These are phyloP conservation scores for Cadophora malorum DNA, from an alignment of 2,329 filamentous ascomycete species.

Conservation along the genomic window DNA sequence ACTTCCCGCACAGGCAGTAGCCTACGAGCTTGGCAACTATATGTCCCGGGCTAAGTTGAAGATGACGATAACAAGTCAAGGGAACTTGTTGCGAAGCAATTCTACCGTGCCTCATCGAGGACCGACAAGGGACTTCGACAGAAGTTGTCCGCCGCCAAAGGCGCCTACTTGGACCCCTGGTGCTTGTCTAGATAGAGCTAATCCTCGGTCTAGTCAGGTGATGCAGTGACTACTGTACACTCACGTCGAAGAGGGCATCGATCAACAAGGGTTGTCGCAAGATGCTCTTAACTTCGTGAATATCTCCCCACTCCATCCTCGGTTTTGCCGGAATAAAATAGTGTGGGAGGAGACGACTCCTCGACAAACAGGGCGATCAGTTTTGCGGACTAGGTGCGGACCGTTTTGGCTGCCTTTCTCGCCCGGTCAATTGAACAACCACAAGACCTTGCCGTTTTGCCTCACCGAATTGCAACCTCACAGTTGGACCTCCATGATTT, in stretches of 20 bases:
- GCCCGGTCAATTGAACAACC: constrained; percentile 8
- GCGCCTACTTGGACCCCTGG: background rate
- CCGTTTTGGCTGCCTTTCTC: constrained; percentile 1
- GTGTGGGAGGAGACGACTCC: constrained; percentile 1
- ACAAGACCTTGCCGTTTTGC: constrained; percentile 16
- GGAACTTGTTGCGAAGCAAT: too few relatives aligned
- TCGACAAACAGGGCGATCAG: background rate
- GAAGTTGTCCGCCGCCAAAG: background rate
- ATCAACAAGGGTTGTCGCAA: background rate
- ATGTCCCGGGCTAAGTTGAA: background rate
- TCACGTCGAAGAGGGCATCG: background rate
- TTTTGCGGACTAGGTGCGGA: constrained; percentile 5
- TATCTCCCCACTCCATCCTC: background rate
- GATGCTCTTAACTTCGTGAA: background rate
- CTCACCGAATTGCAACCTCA: background rate
- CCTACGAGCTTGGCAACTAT: constrained; percentile 1
- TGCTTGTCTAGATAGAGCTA: background rate
- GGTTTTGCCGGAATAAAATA: background rate
- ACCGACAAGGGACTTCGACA: background rate
- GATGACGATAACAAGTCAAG: background rate
- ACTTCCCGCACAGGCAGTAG: constrained; percentile 4
- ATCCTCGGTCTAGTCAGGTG: background rate
- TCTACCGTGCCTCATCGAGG: background rate
- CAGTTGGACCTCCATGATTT: background rate
- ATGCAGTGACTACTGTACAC: background rate